phyloP scores from a whole-genome alignment of 352 stramenopile species.

The Phytophthora pini region DNA sequence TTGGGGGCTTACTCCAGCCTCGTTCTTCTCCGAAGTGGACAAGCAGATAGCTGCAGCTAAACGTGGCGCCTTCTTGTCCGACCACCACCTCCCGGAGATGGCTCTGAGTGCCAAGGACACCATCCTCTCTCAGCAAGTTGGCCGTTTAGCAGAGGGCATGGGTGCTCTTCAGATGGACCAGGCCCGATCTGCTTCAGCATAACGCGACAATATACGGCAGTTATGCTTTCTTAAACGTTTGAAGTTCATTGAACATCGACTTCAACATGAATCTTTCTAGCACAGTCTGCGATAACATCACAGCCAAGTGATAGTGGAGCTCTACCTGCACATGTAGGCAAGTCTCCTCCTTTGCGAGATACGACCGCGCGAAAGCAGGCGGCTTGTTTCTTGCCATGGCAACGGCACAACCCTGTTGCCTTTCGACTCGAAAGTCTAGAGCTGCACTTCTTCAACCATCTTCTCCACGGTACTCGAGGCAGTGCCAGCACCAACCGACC shows the following conservation, averaged over 20 bases:
- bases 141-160: not conserved
- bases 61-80: conserved; percentile 54
- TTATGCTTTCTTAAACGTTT: no score
- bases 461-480: not conserved
- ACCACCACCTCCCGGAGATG: conserved; percentile 50
- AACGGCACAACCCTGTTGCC: conserved; percentile 10
- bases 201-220: not conserved
- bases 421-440: not conserved
- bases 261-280: conserved; percentile 9
- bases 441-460: conserved; percentile 18
- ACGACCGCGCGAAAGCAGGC: conserved; percentile 16
- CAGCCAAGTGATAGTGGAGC: not conserved
- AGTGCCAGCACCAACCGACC: no score
- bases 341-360: not conserved
- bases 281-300: conserved; percentile 5
- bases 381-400: conserved; percentile 13
- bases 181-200: conserved; percentile 26
- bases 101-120: conserved; percentile 65
- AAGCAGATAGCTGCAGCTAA: conserved; percentile 53
- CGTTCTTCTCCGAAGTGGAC: conserved; percentile 71
- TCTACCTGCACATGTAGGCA: not conserved
- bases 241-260: not conserved
- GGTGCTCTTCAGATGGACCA: conserved; percentile 20
- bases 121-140: conserved; percentile 16
- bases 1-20: conserved; percentile 60